Evolutionary conservation across 2,329 filamentous ascomycete genomes (phyloP).

Genomic region (Diaporthe batatas): DNA sequence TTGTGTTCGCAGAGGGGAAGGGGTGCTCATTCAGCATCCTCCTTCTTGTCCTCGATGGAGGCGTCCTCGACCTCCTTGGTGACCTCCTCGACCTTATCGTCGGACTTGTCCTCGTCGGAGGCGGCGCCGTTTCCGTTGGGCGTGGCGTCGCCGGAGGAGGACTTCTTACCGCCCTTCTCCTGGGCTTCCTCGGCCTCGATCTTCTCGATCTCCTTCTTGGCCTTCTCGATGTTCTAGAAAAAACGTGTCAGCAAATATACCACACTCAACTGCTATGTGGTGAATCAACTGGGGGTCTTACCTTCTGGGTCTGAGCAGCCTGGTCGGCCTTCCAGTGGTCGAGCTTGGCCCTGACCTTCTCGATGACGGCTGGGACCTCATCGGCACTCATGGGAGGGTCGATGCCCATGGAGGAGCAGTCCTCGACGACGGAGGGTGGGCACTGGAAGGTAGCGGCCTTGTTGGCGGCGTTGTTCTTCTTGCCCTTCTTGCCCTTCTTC

Average conservation of each 20-base stretch:
- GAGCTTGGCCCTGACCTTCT: slow-evolving; percentile 94
- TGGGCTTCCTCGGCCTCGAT: slow-evolving; percentile 78
- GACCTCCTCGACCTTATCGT: slow-evolving; percentile 65
- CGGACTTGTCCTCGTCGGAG: slow-evolving; percentile 60
- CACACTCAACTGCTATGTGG: no score
- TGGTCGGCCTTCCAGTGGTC: slow-evolving; percentile 93
- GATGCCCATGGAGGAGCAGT: slow-evolving; percentile 85
- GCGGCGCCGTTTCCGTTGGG: slow-evolving; percentile 52
- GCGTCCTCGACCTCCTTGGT: slow-evolving; percentile 65
- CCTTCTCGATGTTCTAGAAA: slow-evolving; percentile 91
- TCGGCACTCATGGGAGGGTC: slow-evolving; percentile 88
- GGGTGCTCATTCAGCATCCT: slow-evolving; percentile 48
- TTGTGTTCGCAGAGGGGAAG: no score
- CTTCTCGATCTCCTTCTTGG: slow-evolving; percentile 93
- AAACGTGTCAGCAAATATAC: slow-evolving; percentile 12
- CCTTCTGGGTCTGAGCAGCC: slow-evolving; percentile 88
- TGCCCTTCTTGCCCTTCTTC: slow-evolving; percentile 91
- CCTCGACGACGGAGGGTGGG: slow-evolving; percentile 91
- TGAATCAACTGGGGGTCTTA: slow-evolving; percentile 60
- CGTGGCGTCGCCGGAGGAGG: slow-evolving; percentile 56
- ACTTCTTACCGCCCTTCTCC: slow-evolving; percentile 50
- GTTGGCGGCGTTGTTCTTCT: slow-evolving; percentile 73
- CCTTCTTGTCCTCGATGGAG: slow-evolving; percentile 66
- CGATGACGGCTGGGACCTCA: slow-evolving; percentile 82
- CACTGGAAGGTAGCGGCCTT: slow-evolving; percentile 75